Evolutionary conservation across 2,329 filamentous ascomycete species (phyloP).

Genomic region (Didymella segeticola): DNA sequence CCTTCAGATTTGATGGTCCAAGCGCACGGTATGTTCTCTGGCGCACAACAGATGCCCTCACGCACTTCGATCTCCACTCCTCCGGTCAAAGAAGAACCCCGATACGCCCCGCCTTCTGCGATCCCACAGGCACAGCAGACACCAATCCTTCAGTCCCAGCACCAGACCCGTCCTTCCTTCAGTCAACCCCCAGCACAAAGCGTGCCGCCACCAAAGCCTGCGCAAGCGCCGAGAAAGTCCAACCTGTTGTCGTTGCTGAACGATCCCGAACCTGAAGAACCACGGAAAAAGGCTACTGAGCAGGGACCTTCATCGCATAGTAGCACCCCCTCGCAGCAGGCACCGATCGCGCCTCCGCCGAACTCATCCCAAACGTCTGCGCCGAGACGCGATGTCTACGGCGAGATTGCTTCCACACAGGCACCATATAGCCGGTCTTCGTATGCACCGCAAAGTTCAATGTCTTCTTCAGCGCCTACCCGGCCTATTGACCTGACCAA

Average conservation of each 20-base stretch:
- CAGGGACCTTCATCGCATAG: constrained; percentile 43
- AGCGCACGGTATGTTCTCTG: constrained; percentile 23
- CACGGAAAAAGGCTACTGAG: constrained; percentile 44
- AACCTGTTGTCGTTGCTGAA: constrained; percentile 50
- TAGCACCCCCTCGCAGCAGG: constrained; percentile 44
- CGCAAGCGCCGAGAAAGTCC: constrained; percentile 45
- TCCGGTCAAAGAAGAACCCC: constrained; percentile 45
- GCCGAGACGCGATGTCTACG: constrained; percentile 36
- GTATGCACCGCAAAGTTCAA: constrained; percentile 36
- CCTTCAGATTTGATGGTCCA: constrained; percentile 31
- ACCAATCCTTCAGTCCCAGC: constrained; percentile 28
- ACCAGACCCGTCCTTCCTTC: constrained; percentile 30
- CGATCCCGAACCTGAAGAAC: constrained; percentile 47
- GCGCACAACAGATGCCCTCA: constrained; percentile 31
- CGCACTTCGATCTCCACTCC: constrained; percentile 38
- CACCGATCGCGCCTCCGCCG: constrained; percentile 42
- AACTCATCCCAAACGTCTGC: constrained; percentile 31
- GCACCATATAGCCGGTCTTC: constrained; percentile 33
- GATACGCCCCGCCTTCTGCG: constrained; percentile 32
- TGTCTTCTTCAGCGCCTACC: constrained; percentile 29
- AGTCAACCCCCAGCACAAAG: constrained; percentile 28
- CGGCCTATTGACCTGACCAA: constrained; percentile 43
- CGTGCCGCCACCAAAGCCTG: constrained; percentile 34
- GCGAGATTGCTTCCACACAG: constrained; percentile 33
- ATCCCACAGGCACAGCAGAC: constrained; percentile 29